Evolutionary conservation across 139 green algal genomes (phyloP).

Genomic region (Gonium pectorale): DNA sequence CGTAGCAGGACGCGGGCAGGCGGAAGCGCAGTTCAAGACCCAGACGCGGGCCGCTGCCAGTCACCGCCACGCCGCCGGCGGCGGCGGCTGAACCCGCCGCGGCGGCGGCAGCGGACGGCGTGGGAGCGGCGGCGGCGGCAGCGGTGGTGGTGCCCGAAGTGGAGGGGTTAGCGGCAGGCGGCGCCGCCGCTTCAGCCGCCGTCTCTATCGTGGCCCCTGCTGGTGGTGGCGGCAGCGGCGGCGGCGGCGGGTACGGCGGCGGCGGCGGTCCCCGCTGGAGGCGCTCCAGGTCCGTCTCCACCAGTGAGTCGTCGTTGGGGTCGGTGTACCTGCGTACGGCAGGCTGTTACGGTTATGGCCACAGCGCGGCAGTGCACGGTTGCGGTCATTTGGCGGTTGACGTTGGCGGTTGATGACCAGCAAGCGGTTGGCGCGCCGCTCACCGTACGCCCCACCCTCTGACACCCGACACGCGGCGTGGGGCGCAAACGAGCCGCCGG

Average conservation of each 20-base stretch:
- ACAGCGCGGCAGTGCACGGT: no score
- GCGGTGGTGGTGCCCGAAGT: background rate
- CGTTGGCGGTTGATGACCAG: no score
- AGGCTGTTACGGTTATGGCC: no score
- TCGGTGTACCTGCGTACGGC: constrained; percentile 63
- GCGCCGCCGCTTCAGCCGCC: background rate
- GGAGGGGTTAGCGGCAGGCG: background rate
- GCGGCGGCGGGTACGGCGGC: background rate
- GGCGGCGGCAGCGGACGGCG: background rate
- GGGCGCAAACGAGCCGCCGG: no score
- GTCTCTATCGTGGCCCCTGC: background rate
- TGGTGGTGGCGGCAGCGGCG: background rate
- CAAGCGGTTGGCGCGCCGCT: no score
- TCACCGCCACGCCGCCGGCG: no score
- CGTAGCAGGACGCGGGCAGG: constrained; percentile 88
- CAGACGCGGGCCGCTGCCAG: constrained; percentile 46
- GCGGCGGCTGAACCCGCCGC: constrained; percentile 6
- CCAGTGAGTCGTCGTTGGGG: constrained; percentile 71
- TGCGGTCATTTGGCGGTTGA: no score
- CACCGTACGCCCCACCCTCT: no score
- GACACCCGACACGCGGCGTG: no score
- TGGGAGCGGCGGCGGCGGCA: background rate
- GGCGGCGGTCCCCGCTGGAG: background rate
- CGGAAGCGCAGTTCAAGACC: constrained; percentile 82
- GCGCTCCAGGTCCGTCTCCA: constrained; percentile 63